Evolutionary conservation across 75 land plant species (phyloP), one percentile per base, ranked within the genome.

Genomic region (Isoetes taiwanensis): DNA sequence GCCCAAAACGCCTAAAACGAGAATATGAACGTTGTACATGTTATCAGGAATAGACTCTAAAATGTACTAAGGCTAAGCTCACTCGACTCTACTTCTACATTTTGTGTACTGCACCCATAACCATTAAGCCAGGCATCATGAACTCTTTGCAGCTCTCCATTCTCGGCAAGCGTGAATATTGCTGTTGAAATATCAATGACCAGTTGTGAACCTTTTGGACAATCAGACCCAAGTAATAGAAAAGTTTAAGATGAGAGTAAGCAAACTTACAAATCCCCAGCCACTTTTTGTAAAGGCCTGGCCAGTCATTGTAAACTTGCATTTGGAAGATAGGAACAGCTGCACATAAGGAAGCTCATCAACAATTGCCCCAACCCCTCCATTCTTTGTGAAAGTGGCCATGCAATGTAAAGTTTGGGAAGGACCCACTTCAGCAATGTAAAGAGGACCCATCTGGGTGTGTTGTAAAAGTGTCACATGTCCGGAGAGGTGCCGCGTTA

Each of bases 261-360:
- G 14, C 39, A 46, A 6, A 46, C 50, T 46, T 46, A 46, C 50
- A 46, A 46, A 46, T 46, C 50, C 50, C 50, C 50, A 46, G 6
- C 50, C 50, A 23, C 50, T 46, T 23, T 46, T 46, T 8, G 50
- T 46, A 46, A 46, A 46, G 21, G 16, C 25, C 16, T 46, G 50
- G 8, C 50, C 50, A n/a, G 50, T 23, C 16, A 19, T 46, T 46
- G 6, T 6, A 23, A 46, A 46, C 6, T 46, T 23, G 50, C 50
- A 46, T 23, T 46, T 23, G 6, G 6, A 8, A 5, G 50, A 46
- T n/a, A 46, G 25, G 16, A 46, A 46, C 5, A 46, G 50, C 16
- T 46, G 50, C 16, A 46, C 50, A n/a, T 46, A 46, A 46, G 50
- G 50, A 19, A 46, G 50, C n/a, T 46, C 50, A 23, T 46, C 50